Evolutionary conservation across 495 filamentous ascomycete species (phyloP).

Genomic region (Pyrenula massariospora): DNA sequence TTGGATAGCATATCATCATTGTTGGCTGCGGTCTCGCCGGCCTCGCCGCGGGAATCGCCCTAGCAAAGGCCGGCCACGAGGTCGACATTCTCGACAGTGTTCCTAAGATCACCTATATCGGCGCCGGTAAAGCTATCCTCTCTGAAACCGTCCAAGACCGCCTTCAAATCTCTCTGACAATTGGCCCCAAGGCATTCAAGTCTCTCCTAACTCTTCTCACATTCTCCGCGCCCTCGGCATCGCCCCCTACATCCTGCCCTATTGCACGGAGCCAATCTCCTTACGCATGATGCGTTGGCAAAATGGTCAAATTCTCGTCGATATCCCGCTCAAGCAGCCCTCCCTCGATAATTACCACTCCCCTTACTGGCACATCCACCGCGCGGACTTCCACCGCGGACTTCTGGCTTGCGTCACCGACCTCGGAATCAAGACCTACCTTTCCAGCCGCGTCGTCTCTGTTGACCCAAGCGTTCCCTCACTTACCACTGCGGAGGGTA

Average conservation of each 20-base stretch:
- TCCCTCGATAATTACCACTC: not conserved
- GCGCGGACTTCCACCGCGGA: not conserved
- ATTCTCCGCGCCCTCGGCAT: not conserved
- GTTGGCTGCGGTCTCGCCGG: not conserved
- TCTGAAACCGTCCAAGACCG: not conserved
- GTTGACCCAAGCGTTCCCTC: not conserved
- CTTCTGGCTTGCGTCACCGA: not conserved
- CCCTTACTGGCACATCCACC: not conserved
- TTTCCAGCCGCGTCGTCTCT: not conserved
- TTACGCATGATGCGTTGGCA: not conserved
- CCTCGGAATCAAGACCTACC: not conserved
- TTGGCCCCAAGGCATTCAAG: not conserved
- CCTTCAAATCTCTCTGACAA: not conserved
- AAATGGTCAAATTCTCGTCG: not conserved
- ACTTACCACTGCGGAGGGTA: not conserved
- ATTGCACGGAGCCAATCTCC: not conserved
- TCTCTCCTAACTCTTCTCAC: not conserved
- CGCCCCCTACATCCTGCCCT: not conserved
- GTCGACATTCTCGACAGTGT: not conserved
- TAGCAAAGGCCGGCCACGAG: not conserved
- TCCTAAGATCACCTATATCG: not conserved
- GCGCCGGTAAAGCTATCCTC: not conserved
- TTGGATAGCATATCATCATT: conserved; percentile 7
- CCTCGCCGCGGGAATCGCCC: not conserved
- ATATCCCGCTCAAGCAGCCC: not conserved